Evolutionary conservation across 768 basidiomycete genomes (phyloP), one percentile per base, ranked within the genome.

Genomic region (Calocera cornea): DNA sequence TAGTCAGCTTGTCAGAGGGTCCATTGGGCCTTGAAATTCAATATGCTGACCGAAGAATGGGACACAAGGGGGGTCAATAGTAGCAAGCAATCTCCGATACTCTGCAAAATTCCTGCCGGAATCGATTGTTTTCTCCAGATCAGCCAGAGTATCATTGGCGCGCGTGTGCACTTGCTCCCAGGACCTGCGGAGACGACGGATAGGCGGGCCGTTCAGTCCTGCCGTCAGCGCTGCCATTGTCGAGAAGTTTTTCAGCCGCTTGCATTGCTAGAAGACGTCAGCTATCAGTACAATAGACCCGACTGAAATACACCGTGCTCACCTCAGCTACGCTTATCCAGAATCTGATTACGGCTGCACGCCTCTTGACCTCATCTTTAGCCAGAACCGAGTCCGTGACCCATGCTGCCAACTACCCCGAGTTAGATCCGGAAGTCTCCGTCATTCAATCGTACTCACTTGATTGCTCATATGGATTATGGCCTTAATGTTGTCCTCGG

Each of bases 161-260:
- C 89, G 86, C 66, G 86, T 83, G 71, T 82, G 87, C 69, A 97
- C 85, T 77, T 88, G 86, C 70, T 97, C 93, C 88, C 92, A 95
- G 2, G 95, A 95, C 64, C 95, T 85, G 75, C 93, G 95, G 68
- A 98, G 80, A 10, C 95, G 86, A 49, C 89, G 87, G 69, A 98
- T 94, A 14, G 93, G 92, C 22, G 95, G 90, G 0, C 92, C 92
- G 72, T 95, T 95, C 65, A 97, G 81, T 7, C 94, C 95, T 16
- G 95, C 95, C 40, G 94, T 87, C 67, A 98, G 90, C 36, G 94
- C 93, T 68, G 93, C 91, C 87, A 98, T 92, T n/a, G 87, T 90
- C 22, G 94, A 95, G 78, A 92, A 97, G 77, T 98, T 98, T 76
- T 95, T 90, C 71, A 97, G 78, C 19, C 78, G 76, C 54, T 92